These are phyloP conservation scores for Falciphora oryzae DNA, from an alignment of 2,329 filamentous ascomycete genomes.

Conservation along the genomic window DNA sequence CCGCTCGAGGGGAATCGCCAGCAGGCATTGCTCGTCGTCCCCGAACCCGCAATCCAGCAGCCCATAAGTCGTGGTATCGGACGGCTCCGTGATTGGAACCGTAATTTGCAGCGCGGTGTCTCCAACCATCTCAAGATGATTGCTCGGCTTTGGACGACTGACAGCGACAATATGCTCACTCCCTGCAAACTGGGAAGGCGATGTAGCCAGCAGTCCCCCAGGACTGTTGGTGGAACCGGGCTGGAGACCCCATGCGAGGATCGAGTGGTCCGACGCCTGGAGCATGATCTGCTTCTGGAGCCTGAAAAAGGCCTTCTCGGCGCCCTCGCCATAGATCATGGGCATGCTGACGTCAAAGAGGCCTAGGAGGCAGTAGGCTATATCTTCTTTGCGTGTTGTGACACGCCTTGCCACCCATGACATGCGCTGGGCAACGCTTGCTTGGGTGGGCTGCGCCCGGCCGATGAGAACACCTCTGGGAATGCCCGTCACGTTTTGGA, in stretches of 20 bases:
- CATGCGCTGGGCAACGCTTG: constrained; percentile 19
- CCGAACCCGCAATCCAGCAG: too few relatives aligned
- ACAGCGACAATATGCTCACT: too few relatives aligned
- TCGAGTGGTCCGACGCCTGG: constrained; percentile 14
- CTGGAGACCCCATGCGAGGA: constrained; percentile 18
- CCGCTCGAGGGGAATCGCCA: too few relatives aligned
- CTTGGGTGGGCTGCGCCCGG: neutral
- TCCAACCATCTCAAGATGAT: too few relatives aligned
- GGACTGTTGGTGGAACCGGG: too few relatives aligned
- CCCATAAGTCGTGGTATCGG: too few relatives aligned
- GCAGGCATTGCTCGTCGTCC: too few relatives aligned
- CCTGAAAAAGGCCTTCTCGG: constrained; percentile 16
- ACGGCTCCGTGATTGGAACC: too few relatives aligned
- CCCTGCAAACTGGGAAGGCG: too few relatives aligned
- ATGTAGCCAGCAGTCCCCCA: too few relatives aligned
- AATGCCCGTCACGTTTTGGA: constrained; percentile 20
- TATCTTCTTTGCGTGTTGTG: constrained; percentile 18
- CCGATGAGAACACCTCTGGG: constrained; percentile 14
- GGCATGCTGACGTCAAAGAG: constrained; percentile 22
- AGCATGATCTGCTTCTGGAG: constrained; percentile 22
- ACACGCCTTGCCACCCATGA: constrained; percentile 19
- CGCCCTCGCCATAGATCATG: constrained; percentile 21
- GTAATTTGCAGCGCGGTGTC: too few relatives aligned
- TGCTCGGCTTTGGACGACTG: too few relatives aligned
- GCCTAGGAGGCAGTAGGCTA: constrained; percentile 21